Conservation (phyloP, 2,329 filamentous ascomycete genomes). For the Cladosporium sp. region DNA sequence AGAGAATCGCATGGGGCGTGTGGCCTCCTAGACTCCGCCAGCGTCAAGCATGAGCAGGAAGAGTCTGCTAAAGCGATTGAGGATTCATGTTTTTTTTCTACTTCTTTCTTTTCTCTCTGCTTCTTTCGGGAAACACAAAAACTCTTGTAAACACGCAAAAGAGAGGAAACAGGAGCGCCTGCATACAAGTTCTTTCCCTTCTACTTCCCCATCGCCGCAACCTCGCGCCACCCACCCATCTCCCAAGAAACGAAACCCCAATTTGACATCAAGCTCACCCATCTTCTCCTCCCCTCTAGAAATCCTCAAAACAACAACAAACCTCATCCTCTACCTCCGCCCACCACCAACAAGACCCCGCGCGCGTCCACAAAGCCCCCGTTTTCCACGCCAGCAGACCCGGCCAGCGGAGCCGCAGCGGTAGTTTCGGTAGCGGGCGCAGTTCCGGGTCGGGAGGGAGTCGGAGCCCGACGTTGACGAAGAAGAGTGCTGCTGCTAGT, state of each 20-base stretch:
- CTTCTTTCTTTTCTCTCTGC: background rate
- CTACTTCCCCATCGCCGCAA: no score
- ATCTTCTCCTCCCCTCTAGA: background rate
- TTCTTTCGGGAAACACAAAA: background rate
- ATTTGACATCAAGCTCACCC: no score
- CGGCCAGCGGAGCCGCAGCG: slow-evolving; percentile 16
- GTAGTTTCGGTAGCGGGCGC: slow-evolving; percentile 13
- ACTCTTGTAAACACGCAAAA: slow-evolving; percentile 8
- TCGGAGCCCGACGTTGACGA: slow-evolving; percentile 14
- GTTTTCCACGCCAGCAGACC: slow-evolving; percentile 19
- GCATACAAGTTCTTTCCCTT: background rate
- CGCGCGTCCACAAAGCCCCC: slow-evolving; percentile 14
- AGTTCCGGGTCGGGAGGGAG: background rate
- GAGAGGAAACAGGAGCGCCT: slow-evolving; percentile 2
- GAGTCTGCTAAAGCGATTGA: slow-evolving; percentile 4
- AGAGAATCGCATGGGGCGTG: slow-evolving; percentile 9
- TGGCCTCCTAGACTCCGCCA: background rate
- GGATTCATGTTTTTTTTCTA: background rate
- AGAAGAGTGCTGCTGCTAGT: slow-evolving; percentile 2
- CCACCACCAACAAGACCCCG: background rate
- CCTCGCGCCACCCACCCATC: no score
- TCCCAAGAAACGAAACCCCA: no score
- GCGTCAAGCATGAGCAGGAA: slow-evolving; percentile 5
- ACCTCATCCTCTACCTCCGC: background rate
- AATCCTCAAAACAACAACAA: background rate